Conservation (phyloP, 805 yeast species). For the Hemisphaericaspora nanyangensis region DNA sequence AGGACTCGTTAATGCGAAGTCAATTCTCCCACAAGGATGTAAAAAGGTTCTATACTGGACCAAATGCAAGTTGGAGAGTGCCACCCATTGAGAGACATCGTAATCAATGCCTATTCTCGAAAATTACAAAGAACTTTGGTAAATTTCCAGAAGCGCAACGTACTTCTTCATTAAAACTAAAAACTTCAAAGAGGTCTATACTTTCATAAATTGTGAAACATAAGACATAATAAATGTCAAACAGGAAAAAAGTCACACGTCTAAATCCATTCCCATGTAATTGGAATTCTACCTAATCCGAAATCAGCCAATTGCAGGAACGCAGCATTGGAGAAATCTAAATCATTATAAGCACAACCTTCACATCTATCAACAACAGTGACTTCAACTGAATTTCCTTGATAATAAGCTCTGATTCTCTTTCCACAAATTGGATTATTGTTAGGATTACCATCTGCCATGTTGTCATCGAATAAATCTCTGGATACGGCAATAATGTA, state of each 20-base stretch:
- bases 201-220: background rate
- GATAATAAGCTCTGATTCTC: slow-evolving; percentile 42
- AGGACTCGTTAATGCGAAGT: no score
- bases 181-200: slow-evolving; percentile 29
- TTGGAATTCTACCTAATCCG: slow-evolving; percentile 49
- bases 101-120: no score
- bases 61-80: no score
- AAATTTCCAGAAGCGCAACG: no score
- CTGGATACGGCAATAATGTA: slow-evolving; percentile 50
- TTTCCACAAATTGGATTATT: slow-evolving; percentile 51
- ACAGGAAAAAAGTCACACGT: no score
- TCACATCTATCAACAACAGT: slow-evolving; percentile 56
- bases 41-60: no score
- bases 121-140: no score
- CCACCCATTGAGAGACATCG: no score
- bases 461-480: slow-evolving; percentile 33
- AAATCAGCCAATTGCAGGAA: slow-evolving; percentile 48
- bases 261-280: slow-evolving; percentile 48
- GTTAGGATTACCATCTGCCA: slow-evolving; percentile 35
- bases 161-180: no score
- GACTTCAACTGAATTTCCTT: slow-evolving; percentile 52
- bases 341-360: slow-evolving; percentile 47
- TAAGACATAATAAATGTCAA: background rate
- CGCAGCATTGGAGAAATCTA: slow-evolving; percentile 60
- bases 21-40: no score